phyloP scores from a whole-genome alignment of 208 protist species.

The Acanthamoeba rhysodes region DNA sequence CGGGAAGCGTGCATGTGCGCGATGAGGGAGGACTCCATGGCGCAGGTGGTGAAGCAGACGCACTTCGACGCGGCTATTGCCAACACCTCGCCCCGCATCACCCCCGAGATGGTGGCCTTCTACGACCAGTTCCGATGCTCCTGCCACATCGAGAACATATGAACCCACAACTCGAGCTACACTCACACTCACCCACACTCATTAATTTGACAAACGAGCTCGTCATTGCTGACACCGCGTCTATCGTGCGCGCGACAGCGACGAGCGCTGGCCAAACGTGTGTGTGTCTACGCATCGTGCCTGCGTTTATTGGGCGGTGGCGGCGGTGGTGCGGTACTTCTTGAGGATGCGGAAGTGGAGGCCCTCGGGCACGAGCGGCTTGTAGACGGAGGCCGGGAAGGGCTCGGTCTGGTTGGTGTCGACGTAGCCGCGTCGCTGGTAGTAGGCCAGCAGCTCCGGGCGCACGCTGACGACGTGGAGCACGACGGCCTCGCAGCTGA shows the following conservation, averaged over 20 bases:
- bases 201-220: too few relatives aligned
- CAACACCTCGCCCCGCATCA: slow-evolving; percentile 33
- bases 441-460: slow-evolving; percentile 53
- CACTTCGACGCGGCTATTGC: slow-evolving; percentile 58
- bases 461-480: slow-evolving; percentile 40
- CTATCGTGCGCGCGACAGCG: too few relatives aligned
- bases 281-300: neutral
- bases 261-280: neutral
- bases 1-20: slow-evolving; percentile 69
- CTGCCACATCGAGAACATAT: slow-evolving; percentile 32
- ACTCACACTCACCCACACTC: neutral
- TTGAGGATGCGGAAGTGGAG: slow-evolving; percentile 61
- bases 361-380: slow-evolving; percentile 42
- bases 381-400: slow-evolving; percentile 40
- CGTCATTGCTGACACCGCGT: too few relatives aligned
- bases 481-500: slow-evolving; percentile 26
- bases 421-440: slow-evolving; percentile 33
- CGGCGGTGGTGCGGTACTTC: neutral
- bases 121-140: slow-evolving; percentile 54
- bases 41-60: slow-evolving; percentile 34
- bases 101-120: slow-evolving; percentile 59
- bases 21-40: slow-evolving; percentile 42
- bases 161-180: neutral
- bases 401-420: slow-evolving; percentile 59
- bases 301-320: neutral